These are phyloP conservation scores for Leavenworthia alabamica DNA, from an alignment of 345 rosid species.

Conservation along the genomic window DNA sequence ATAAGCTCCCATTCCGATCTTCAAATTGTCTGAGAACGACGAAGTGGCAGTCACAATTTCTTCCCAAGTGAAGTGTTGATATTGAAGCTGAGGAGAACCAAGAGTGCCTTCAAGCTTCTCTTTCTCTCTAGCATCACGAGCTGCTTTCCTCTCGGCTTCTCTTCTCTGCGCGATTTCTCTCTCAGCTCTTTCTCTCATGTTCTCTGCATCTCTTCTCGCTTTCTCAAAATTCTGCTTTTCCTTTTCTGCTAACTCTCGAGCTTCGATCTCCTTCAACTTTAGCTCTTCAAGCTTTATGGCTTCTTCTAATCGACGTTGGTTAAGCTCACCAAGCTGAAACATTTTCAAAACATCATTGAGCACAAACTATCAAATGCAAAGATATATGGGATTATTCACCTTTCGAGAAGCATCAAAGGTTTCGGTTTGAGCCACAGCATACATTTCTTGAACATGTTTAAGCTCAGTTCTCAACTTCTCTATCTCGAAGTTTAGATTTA, in stretches of 20 bases:
- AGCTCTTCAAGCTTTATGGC: conserved; percentile 58
- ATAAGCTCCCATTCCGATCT: conserved; percentile 32
- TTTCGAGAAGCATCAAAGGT: conserved; percentile 67
- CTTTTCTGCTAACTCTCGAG: conserved; percentile 47
- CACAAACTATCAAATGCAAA: not conserved
- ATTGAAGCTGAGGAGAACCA: conserved; percentile 40
- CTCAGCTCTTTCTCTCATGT: conserved; percentile 41
- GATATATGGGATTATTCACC: conserved; percentile 36
- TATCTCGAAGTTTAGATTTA: conserved; percentile 56
- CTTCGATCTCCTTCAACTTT: conserved; percentile 44
- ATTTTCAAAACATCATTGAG: not conserved
- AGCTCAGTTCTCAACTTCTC: conserved; percentile 87
- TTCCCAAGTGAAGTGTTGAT: conserved; percentile 36
- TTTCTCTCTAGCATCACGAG: conserved; percentile 60
- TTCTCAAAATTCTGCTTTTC: conserved; percentile 55
- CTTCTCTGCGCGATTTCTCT: conserved; percentile 52
- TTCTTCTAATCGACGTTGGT: conserved; percentile 51
- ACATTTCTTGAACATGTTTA: conserved; percentile 68
- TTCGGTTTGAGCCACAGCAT: conserved; percentile 73
- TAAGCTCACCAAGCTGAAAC: conserved; percentile 37
- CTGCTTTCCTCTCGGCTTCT: conserved; percentile 57
- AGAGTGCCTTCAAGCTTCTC: conserved; percentile 51
- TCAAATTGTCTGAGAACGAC: conserved; percentile 30
- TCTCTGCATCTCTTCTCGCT: conserved; percentile 53
- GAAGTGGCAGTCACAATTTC: conserved; percentile 32